Conservation (phyloP, 2,329 filamentous ascomycete species). For the Tetracladium maxilliforme region DNA sequence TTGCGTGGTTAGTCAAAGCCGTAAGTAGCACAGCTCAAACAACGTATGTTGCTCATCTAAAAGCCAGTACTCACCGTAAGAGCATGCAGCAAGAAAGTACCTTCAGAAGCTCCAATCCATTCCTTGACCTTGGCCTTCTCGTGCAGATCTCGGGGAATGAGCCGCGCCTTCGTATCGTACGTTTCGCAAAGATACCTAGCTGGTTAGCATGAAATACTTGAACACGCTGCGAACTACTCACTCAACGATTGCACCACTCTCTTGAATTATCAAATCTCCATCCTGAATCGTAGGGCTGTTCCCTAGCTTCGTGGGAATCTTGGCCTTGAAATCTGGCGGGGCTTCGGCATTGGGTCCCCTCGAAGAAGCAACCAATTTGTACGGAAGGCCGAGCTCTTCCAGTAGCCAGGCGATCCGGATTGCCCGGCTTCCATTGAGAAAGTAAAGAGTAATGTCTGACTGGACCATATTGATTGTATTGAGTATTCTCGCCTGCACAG, state of each 20-base stretch:
- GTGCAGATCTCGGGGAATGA: constrained; percentile 19
- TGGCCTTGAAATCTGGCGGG: constrained; percentile 23
- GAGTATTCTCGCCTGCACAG: too few species aligned
- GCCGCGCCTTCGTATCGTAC: constrained; percentile 21
- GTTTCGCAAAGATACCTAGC: constrained; percentile 28
- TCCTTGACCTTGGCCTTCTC: too few species aligned
- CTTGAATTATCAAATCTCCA: constrained; percentile 20
- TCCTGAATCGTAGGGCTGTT: constrained; percentile 28
- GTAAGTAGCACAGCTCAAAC: too few species aligned
- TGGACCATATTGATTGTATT: background rate
- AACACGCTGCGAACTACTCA: constrained; percentile 13
- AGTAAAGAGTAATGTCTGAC: constrained; percentile 24
- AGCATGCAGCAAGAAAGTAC: constrained; percentile 25
- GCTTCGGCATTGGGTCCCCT: constrained; percentile 21
- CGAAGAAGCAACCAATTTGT: constrained; percentile 21
- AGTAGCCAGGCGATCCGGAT: constrained; percentile 24
- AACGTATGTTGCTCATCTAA: too few species aligned
- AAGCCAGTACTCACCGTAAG: too few species aligned
- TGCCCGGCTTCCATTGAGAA: constrained; percentile 24
- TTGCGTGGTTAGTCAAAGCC: too few species aligned
- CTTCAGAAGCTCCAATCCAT: constrained; percentile 30
- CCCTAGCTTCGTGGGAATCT: constrained; percentile 22
- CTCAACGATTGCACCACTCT: constrained; percentile 31
- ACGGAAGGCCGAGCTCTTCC: constrained; percentile 24
- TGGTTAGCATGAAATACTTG: too few species aligned